Evolutionary conservation across 768 basidiomycete species (phyloP).

Genomic region (Pisolithus microcarpus): DNA sequence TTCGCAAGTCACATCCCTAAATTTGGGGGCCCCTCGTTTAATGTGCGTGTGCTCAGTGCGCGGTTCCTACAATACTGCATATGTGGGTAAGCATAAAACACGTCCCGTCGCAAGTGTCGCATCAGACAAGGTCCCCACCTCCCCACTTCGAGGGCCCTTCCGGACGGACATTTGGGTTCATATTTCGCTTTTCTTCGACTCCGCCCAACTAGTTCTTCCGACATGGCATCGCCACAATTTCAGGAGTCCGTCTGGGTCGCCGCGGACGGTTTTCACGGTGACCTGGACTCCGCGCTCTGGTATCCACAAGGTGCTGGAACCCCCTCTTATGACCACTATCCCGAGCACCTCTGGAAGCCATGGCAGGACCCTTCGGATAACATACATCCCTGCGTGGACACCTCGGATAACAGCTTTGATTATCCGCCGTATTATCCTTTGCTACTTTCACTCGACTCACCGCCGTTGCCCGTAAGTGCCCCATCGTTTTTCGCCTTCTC

Average conservation of each 20-base stretch:
- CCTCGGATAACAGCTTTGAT: background rate
- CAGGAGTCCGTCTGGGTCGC: background rate
- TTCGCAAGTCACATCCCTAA: background rate
- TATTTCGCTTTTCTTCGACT: background rate
- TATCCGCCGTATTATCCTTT: background rate
- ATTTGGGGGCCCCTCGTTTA: slow-evolving; percentile 1
- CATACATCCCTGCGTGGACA: background rate
- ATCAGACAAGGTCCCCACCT: background rate
- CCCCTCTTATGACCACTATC: background rate
- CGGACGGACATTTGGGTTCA: background rate
- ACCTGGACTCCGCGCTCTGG: background rate
- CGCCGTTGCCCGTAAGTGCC: background rate
- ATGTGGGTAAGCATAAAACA: background rate
- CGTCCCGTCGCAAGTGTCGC: background rate
- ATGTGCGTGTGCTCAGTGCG: background rate
- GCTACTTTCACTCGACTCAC: background rate
- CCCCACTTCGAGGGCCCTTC: background rate
- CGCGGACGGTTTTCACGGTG: background rate
- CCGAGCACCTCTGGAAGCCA: background rate
- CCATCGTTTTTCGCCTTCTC: too few species aligned
- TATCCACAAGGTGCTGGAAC: background rate
- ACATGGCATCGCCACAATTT: slow-evolving; percentile 1
- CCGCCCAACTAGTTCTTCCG: background rate
- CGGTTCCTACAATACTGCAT: background rate
- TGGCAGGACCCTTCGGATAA: background rate